Evolutionary conservation across 2,329 filamentous ascomycete genomes (phyloP).

Genomic region (Lecanicillium sp.): DNA sequence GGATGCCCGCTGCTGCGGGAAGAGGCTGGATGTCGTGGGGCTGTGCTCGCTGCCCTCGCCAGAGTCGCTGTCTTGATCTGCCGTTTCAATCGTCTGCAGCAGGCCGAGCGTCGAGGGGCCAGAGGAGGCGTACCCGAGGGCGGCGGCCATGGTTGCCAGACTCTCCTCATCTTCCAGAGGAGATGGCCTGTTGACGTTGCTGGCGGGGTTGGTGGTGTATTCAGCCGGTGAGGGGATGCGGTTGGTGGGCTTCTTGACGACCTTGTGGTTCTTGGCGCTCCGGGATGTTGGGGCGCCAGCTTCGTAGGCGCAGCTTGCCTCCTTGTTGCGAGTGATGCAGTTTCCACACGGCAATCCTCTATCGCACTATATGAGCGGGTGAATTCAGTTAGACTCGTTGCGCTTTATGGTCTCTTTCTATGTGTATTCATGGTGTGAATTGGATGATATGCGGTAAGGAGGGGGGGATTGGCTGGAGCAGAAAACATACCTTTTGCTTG

Average conservation of each 20-base stretch:
- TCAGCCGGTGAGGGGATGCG: no score
- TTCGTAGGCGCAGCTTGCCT: conserved; percentile 50
- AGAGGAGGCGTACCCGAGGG: conserved; percentile 47
- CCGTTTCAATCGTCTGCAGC: conserved; percentile 45
- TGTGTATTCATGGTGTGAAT: no score
- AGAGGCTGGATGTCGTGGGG: not conserved
- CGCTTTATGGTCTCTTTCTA: no score
- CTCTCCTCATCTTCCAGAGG: conserved; percentile 17
- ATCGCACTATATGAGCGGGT: conserved; percentile 39
- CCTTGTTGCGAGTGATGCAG: conserved; percentile 49
- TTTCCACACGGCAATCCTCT: conserved; percentile 52
- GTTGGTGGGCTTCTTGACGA: no score
- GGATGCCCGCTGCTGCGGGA: not conserved
- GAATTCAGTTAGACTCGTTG: no score
- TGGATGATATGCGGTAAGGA: no score
- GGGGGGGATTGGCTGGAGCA: not conserved
- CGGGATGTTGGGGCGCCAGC: conserved; percentile 37
- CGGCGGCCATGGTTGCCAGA: conserved; percentile 34
- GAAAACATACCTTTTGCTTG: conserved; percentile 47
- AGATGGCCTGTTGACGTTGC: conserved; percentile 8
- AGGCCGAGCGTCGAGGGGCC: conserved; percentile 47
- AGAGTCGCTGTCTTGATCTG: conserved; percentile 23
- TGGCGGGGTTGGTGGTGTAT: not conserved
- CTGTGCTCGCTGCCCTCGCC: conserved; percentile 1
- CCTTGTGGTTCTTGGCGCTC: conserved; percentile 14